Base-by-base conservation (phyloP, 768 basidiomycete species). In the Lactarius evosmus region DNA sequence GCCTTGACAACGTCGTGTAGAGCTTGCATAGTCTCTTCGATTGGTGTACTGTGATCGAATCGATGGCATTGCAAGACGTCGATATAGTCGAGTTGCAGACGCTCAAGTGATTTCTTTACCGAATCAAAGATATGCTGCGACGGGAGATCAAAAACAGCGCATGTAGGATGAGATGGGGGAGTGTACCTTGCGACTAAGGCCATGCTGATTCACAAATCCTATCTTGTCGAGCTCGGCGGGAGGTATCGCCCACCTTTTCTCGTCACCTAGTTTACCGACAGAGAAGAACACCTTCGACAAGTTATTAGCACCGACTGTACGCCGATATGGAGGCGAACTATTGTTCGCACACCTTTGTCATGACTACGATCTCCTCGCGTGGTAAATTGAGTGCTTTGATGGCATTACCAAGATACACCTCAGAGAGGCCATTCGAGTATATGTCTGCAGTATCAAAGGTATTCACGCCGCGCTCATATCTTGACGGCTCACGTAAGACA, bases 41-140 rank as follows among this genome's bases (percentile, higher is more conserved):
- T 65, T 9, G 66, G 79, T 0, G 81, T 80, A 22, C 76, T 69
- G 16, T 67, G 56, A 63, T 75, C 73, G 51, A 75, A 75, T 25
- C 72, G 71, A 60, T 73, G 72, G 66, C 74, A 88, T 76, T 91
- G 89, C 8, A 91, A 74, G 1, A 91, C 74, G 69, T 92, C 91
- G 69, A 93, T 79, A 66, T 91, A 89, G 57, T 92, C 90, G 30
- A 89, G 72, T 52, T 90, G 86, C 2, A 93, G 78, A 19, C 89
- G 80, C 70, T 87, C 74, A 63, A 92, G 73, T 51, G 83, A 84
- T 17, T 76, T 74, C 69, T 86, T 85, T 38, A 88, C 82, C 0
- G 83, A 76, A 36, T 86, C 87, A 67, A 93, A 92, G 41, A 92
- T 90, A 69, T 86, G 84, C 85, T 91, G 53, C 8, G 14, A 33